Evolutionary conservation across 2,329 filamentous ascomycete genomes (phyloP), one percentile per base, ranked within the genome.

Genomic region (Basipetospora chlamydospora): DNA sequence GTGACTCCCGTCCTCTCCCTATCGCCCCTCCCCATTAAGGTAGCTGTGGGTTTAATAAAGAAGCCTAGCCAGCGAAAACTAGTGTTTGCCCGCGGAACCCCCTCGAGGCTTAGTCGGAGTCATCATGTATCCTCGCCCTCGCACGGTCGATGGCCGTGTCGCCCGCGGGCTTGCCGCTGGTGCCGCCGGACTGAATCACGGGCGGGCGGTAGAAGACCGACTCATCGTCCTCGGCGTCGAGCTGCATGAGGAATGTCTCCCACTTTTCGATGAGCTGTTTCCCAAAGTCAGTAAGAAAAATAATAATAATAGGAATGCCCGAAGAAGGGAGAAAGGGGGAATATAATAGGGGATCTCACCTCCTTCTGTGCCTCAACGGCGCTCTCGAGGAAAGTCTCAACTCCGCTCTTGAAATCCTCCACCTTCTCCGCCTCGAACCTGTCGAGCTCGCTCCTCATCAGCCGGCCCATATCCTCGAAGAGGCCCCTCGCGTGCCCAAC

Each of bases 281-380:
- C n/a, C n/a, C n/a, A n/a, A n/a, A n/a, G n/a, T n/a, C n/a, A n/a
- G n/a, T n/a, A n/a, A n/a, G n/a, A n/a, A n/a, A n/a, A n/a, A n/a
- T n/a, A n/a, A n/a, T n/a, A n/a, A n/a, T n/a, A n/a, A n/a, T n/a
- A n/a, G n/a, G n/a, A n/a, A n/a, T n/a, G 8, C 28, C 33, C n/a
- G 26, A 17, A 33, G 34, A 43, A 13, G n/a, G 16, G 12, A n/a
- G 29, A 18, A 25, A 28, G 15, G 23, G n/a, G 17, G 6, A 10
- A 33, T 20, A 13, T 13, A 13, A 25, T 3, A 28, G 12, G 22
- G 13, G 32, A 36, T 58, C 73, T 57, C 55, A 90, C 88, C 78
- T 98, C 90, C 61, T 98, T 98, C 63, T 98, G 90, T 38, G 88
- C 90, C 60, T 98, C 90, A 4, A 98, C 86, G 3, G 90, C 85